phyloP scores from a whole-genome alignment of 192 early-diverging fungal species.

The Linnemannia hyalina region DNA sequence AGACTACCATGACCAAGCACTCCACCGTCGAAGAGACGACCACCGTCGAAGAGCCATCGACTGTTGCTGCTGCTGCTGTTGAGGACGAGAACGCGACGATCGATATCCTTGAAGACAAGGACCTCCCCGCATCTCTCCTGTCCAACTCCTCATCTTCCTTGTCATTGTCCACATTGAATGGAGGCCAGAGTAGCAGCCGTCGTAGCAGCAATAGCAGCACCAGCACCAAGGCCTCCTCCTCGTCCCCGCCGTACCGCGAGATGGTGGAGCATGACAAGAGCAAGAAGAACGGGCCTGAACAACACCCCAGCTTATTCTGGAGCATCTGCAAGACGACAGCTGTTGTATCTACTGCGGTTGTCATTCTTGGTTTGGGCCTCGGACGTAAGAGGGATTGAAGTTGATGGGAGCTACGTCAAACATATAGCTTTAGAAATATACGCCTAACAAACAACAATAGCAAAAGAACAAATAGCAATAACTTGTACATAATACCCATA shows the following conservation, averaged over 20 bases:
- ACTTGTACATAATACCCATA: not conserved
- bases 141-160: not conserved
- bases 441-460: not conserved
- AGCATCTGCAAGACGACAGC: conserved; percentile 51
- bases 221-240: not conserved
- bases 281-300: conserved; percentile 8
- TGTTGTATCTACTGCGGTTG: conserved; percentile 48
- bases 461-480: not conserved
- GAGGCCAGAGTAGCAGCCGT: not conserved
- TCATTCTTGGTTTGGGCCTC: conserved; percentile 35
- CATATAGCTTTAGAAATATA: not conserved
- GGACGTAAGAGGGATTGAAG: conserved; percentile 29
- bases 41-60: not conserved
- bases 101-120: conserved; percentile 2
- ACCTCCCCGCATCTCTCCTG: not conserved
- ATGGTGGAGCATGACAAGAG: not conserved
- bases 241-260: not conserved
- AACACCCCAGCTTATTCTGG: conserved; percentile 39
- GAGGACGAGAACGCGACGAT: conserved; percentile 10
- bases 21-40: not conserved
- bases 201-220: not conserved
- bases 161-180: not conserved
- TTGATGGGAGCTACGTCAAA: not conserved
- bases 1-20: not conserved
- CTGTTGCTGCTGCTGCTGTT: not conserved